A percentile compares a stretch with the other conserved stretches of the same genome.
phyloP scores from a whole-genome alignment of 129 eudicot genomes.

The Rutidosis leptorrhynchoides region DNA sequence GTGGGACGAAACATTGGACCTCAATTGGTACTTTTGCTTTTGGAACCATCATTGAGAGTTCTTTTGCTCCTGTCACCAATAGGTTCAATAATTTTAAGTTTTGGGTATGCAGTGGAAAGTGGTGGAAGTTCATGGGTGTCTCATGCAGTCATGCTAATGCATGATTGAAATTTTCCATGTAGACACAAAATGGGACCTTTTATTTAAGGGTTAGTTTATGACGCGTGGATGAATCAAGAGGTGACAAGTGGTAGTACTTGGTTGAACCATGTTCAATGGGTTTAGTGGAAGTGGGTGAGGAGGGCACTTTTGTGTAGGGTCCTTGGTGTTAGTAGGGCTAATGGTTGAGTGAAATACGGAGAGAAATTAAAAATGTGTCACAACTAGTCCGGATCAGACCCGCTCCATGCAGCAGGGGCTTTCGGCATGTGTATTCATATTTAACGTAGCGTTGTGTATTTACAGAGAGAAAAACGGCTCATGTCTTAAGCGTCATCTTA shows the following conservation, averaged over 20 bases:
- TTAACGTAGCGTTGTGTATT: no score
- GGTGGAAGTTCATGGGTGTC: conserved; percentile 56
- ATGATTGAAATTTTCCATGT: conserved; percentile 37
- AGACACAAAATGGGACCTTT: conserved; percentile 34
- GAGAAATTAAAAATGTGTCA: conserved; percentile 32
- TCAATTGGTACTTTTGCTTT: conserved; percentile 56
- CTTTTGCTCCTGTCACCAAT: conserved; percentile 30
- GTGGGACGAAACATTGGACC: conserved; percentile 50
- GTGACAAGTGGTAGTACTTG: conserved; percentile 37
- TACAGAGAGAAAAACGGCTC: no score
- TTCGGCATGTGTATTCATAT: no score
- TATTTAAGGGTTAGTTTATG: conserved; percentile 21
- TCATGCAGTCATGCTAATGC: conserved; percentile 58
- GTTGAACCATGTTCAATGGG: conserved; percentile 30
- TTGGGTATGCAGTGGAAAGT: conserved; percentile 38
- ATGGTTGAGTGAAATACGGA: conserved; percentile 26
- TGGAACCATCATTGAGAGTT: conserved; percentile 56
- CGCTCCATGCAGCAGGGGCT: no score
- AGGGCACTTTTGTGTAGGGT: conserved; percentile 29
- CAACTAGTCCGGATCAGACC: no score
- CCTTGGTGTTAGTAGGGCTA: conserved; percentile 21
- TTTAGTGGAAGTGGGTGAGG: conserved; percentile 35
- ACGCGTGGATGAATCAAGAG: conserved; percentile 32
- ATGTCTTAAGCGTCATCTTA: no score
- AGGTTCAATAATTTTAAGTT: conserved; percentile 50